Percentiles rank a stretch among this genome's conserved stretches.
Evolutionary conservation across 148 eudicot genomes (phyloP).

Genomic region (Amaranthus cruentus): DNA sequence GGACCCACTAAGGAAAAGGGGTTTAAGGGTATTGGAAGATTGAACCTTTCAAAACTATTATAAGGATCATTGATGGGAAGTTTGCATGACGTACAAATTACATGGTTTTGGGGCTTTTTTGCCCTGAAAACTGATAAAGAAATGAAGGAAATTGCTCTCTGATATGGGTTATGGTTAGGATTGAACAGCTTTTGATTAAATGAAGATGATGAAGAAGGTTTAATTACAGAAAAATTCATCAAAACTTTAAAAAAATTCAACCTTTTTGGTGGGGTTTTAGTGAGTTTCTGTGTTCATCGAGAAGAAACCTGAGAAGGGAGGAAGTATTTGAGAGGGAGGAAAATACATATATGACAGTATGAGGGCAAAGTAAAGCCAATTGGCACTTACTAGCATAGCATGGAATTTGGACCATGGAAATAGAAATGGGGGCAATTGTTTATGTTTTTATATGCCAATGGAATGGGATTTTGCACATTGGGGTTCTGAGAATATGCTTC

Average conservation of each 20-base stretch:
- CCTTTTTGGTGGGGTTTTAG: not conserved
- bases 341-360: not conserved
- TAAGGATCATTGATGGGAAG: slow-evolving; percentile 8
- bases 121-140: slow-evolving; percentile 20
- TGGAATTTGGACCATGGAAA: slow-evolving; percentile 5
- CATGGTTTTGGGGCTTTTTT: slow-evolving; percentile 16
- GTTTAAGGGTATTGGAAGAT: slow-evolving; percentile 19
- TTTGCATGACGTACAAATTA: slow-evolving; percentile 16
- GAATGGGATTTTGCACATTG: slow-evolving; percentile 7
- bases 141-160: slow-evolving; percentile 18
- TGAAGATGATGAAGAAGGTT: slow-evolving; percentile 19
- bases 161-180: slow-evolving; percentile 6
- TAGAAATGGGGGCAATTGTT: not conserved
- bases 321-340: not conserved
- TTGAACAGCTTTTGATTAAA: slow-evolving; percentile 18
- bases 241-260: not conserved
- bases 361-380: slow-evolving; percentile 19
- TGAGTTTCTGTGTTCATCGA: not conserved
- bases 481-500: slow-evolving; percentile 3
- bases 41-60: slow-evolving; percentile 6
- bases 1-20: slow-evolving; percentile 35
- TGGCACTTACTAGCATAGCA: not conserved
- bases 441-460: not conserved
- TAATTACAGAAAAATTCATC: slow-evolving; percentile 34
- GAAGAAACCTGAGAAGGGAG: not conserved